These are phyloP conservation scores for Isabelozyma rhagii DNA, from an alignment of 805 yeast genomes.

Conservation along the genomic window DNA sequence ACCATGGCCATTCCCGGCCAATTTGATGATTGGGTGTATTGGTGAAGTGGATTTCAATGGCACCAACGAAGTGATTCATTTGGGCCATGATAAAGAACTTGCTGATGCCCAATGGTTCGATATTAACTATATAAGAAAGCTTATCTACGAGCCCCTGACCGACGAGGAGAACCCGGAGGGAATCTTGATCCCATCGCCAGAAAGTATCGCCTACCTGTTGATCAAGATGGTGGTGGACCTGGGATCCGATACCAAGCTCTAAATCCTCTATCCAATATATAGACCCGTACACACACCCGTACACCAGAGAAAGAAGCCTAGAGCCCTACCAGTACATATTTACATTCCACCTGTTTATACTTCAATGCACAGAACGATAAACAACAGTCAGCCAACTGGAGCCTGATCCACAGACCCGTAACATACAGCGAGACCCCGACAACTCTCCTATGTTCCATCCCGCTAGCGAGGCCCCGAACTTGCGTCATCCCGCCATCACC, in stretches of 20 bases:
- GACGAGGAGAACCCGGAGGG: conserved; percentile 30
- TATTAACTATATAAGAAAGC: conserved; percentile 44
- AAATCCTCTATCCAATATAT: not conserved
- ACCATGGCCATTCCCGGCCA: conserved; percentile 98
- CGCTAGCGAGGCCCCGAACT: not conserved
- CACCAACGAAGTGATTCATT: conserved; percentile 57
- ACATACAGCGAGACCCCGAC: too few relatives aligned
- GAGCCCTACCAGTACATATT: not conserved
- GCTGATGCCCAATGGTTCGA: conserved; percentile 86
- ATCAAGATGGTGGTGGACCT: conserved; percentile 40
- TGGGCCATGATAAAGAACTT: conserved; percentile 84
- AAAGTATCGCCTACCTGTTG: conserved; percentile 43
- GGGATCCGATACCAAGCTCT: conserved; percentile 2
- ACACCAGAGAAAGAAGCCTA: not conserved
- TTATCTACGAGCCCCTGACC: conserved; percentile 25
- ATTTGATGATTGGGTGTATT: conserved; percentile 89
- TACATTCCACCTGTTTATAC: not conserved
- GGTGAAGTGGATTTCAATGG: conserved; percentile 74
- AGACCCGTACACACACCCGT: not conserved
- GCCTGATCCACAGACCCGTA: too few relatives aligned
- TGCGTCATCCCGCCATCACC: not conserved
- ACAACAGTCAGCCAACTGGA: too few relatives aligned
- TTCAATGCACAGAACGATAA: too few relatives aligned
- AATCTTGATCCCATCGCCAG: conserved; percentile 40
- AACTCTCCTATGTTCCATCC: too few relatives aligned